phyloP scores from a whole-genome alignment of 1,284 basidiomycete species.

The Hypsizygus ulmarius region DNA sequence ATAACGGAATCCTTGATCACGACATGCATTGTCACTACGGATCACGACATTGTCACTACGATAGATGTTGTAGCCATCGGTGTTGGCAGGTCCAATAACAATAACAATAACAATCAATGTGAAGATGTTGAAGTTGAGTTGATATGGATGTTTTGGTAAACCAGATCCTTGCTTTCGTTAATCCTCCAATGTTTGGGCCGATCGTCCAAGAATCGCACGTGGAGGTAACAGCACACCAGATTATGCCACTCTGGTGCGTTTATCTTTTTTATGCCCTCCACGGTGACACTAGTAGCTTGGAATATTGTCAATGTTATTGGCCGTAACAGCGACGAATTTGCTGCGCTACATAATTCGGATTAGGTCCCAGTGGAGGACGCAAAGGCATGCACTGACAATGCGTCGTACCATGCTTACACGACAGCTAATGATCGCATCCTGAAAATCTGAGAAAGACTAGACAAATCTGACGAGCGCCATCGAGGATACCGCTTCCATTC shows the following conservation, averaged over 20 bases:
- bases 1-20: constrained; percentile 51
- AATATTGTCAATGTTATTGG: constrained; percentile 61
- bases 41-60: constrained; percentile 52
- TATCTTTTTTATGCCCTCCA: constrained; percentile 50
- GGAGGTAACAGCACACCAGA: constrained; percentile 34
- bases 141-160: constrained; percentile 46
- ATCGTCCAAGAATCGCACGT: neutral
- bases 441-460: neutral
- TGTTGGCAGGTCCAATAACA: constrained; percentile 46
- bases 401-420: constrained; percentile 52
- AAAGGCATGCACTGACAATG: constrained; percentile 38
- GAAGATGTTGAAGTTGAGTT: constrained; percentile 44
- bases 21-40: constrained; percentile 50
- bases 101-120: too few relatives aligned
- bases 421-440: constrained; percentile 3
- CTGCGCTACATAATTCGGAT: constrained; percentile 24
- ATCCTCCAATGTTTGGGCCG: constrained; percentile 25
- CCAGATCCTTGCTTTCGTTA: constrained; percentile 45
- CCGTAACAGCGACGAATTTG: constrained; percentile 50
- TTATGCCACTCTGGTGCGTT: constrained; percentile 52
- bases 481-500: constrained; percentile 57
- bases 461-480: constrained; percentile 54
- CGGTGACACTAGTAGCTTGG: constrained; percentile 52
- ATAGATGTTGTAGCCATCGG: constrained; percentile 67
- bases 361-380: neutral